Evolutionary conservation across 1,284 basidiomycete genomes (phyloP), one percentile per base, ranked within the genome.

Genomic region (Ustilago shanxiensis): DNA sequence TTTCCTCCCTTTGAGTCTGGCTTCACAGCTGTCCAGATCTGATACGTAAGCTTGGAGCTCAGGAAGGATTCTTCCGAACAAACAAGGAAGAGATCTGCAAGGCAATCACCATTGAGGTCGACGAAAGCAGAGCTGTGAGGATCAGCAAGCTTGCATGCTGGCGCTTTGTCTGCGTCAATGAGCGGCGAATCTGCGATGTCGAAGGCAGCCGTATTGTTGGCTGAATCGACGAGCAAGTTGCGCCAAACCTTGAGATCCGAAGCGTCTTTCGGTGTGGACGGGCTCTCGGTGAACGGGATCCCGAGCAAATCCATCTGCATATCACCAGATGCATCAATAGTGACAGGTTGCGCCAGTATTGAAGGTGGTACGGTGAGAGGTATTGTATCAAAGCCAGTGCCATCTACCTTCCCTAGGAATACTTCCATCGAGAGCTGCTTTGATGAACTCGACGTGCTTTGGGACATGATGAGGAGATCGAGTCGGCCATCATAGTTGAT

Each of bases 101-200:
- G 89, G 86, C 97, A 99, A 86, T 99, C 96, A 14, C 96, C 96
- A 78, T 99, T 91, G 54, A 99, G 88, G 84, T 99, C 96, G 18
- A 98, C 90, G n/a, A 95, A 93, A 0, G 95, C 95, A 84, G 95
- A 97, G 84, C 93, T 95, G 86, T 99, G 97, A 1, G 95, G 95
- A 77, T 92, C 91, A 2, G 93, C 90, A 13, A 96, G 86, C 14
- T 88, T 89, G 87, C 97, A 99, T 20, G 67, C 55, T 1, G 80
- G 77, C 26, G 65, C 65, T 16, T 70, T 58, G 29, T 37, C n/a
- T 7, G 65, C 63, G 26, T 76, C 60, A 7, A 72, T 51, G 10
- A 72, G 57, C 33, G 73, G 70, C 6, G 64, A 55, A 28, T 58
- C 70, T 16, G 60, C 52, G 28, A 75, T 59, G 18, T 70, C 63